These are phyloP conservation scores for Ruellia speciosa DNA, from an alignment of 305 asterid genomes.

Conservation along the genomic window DNA sequence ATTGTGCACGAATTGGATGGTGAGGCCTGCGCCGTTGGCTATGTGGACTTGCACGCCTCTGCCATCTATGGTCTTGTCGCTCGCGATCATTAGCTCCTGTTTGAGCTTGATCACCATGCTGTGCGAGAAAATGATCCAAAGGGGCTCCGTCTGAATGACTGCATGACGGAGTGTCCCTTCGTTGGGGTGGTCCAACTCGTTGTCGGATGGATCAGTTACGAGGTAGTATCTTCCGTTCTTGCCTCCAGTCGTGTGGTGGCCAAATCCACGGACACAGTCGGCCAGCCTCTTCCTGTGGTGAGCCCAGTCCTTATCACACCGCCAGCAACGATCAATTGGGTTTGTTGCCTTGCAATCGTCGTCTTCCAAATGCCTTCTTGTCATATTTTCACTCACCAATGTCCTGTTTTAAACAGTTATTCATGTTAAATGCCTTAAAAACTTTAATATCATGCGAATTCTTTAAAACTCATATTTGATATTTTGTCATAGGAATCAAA, in stretches of 20 bases:
- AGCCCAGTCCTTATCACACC: slow-evolving; percentile 58
- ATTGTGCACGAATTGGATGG: slow-evolving; percentile 51
- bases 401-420: slow-evolving; percentile 16
- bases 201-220: slow-evolving; percentile 41
- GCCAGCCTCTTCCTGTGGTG: slow-evolving; percentile 42
- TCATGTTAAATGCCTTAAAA: background rate
- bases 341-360: slow-evolving; percentile 44
- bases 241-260: slow-evolving; percentile 48
- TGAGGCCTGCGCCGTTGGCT: slow-evolving; percentile 53
- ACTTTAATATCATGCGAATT: too few relatives aligned
- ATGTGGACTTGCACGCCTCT: slow-evolving; percentile 42
- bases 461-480: too few relatives aligned
- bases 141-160: slow-evolving; percentile 45
- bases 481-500: background rate
- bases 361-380: slow-evolving; percentile 41
- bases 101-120: slow-evolving; percentile 45
- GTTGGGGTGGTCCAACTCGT: slow-evolving; percentile 34
- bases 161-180: slow-evolving; percentile 72
- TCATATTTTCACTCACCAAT: slow-evolving; percentile 18
- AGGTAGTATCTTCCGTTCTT: slow-evolving; percentile 30
- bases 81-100: slow-evolving; percentile 36
- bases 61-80: slow-evolving; percentile 50
- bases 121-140: slow-evolving; percentile 54
- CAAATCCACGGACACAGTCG: slow-evolving; percentile 51
- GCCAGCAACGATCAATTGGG: slow-evolving; percentile 73